These are phyloP conservation scores for Blastobotrys elegans DNA, from an alignment of 1,139 yeast genomes.

Conservation along the genomic window DNA sequence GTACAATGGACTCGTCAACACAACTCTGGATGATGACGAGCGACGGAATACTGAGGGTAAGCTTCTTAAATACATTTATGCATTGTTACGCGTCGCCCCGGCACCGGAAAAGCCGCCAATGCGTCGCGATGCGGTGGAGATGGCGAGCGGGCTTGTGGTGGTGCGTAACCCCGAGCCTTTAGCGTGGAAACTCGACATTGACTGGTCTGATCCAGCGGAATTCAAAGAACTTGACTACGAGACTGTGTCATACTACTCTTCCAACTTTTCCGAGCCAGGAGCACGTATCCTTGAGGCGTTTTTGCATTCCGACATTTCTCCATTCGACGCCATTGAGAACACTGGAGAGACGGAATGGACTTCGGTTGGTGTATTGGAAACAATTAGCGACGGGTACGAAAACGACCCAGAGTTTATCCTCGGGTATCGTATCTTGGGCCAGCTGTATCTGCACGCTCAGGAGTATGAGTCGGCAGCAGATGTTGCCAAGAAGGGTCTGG, in stretches of 20 bases:
- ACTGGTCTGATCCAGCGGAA: constrained; percentile 60
- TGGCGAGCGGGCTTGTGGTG: constrained; percentile 69
- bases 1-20: constrained; percentile 54
- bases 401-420: constrained; percentile 48
- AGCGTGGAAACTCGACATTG: constrained; percentile 75
- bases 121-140: constrained; percentile 45
- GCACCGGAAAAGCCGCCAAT: constrained; percentile 40
- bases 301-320: constrained; percentile 60
- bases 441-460: constrained; percentile 53
- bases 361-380: constrained; percentile 51
- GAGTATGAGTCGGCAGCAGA: constrained; percentile 64
- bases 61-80: constrained; percentile 52
- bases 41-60: constrained; percentile 59
- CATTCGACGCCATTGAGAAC: constrained; percentile 33
- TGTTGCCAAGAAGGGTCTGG: constrained; percentile 58
- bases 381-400: constrained; percentile 51
- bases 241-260: constrained; percentile 46
- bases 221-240: constrained; percentile 48
- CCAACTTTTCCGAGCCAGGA: constrained; percentile 55
- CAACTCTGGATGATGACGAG: constrained; percentile 52
- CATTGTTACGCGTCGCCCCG: constrained; percentile 47
- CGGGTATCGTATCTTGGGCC: constrained; percentile 60
- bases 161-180: constrained; percentile 54
- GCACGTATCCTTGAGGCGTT: constrained; percentile 47
- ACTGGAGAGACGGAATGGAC: constrained; percentile 29